Evolutionary conservation across 2,329 filamentous ascomycete genomes (phyloP).

Genomic region (Acrocalymma vagum): DNA sequence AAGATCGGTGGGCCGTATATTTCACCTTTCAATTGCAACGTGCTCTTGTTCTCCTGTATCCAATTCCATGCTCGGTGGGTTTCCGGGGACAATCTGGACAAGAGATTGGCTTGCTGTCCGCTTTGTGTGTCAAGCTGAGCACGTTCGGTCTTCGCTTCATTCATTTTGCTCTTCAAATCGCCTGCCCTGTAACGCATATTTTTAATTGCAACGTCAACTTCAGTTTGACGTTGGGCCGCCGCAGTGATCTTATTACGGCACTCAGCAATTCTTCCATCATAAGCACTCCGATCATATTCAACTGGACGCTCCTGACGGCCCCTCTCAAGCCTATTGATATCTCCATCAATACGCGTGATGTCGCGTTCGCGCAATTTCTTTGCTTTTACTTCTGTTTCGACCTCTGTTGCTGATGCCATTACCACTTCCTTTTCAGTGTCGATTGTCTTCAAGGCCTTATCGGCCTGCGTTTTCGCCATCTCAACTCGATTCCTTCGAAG

Average conservation of each 20-base stretch:
- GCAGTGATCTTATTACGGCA: conserved; percentile 59
- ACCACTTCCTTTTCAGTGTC: conserved; percentile 45
- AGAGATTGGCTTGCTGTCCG: conserved; percentile 60
- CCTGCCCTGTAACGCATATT: conserved; percentile 20
- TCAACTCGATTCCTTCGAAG: conserved; percentile 64
- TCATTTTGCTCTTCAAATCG: conserved; percentile 37
- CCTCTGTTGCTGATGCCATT: conserved; percentile 54
- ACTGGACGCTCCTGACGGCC: conserved; percentile 68
- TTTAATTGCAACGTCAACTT: conserved; percentile 52
- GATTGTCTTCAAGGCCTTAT: conserved; percentile 48
- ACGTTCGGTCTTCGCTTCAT: conserved; percentile 20
- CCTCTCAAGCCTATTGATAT: conserved; percentile 70
- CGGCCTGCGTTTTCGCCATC: conserved; percentile 62
- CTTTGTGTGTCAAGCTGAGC: conserved; percentile 45
- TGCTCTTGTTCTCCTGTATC: conserved; percentile 74
- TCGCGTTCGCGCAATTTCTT: conserved; percentile 49
- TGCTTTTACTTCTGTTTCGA: conserved; percentile 51
- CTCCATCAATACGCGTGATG: conserved; percentile 46
- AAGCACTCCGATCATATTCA: conserved; percentile 74
- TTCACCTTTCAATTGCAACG: conserved; percentile 71
- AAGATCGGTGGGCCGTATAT: conserved; percentile 85
- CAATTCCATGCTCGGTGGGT: conserved; percentile 79
- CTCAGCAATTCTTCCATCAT: conserved; percentile 76
- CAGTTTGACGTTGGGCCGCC: conserved; percentile 53
- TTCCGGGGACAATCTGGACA: conserved; percentile 69